Evolutionary conservation across 2,329 filamentous ascomycete genomes (phyloP), one percentile per base, ranked within the genome.

Genomic region (Rhinocladiella mackenziei): DNA sequence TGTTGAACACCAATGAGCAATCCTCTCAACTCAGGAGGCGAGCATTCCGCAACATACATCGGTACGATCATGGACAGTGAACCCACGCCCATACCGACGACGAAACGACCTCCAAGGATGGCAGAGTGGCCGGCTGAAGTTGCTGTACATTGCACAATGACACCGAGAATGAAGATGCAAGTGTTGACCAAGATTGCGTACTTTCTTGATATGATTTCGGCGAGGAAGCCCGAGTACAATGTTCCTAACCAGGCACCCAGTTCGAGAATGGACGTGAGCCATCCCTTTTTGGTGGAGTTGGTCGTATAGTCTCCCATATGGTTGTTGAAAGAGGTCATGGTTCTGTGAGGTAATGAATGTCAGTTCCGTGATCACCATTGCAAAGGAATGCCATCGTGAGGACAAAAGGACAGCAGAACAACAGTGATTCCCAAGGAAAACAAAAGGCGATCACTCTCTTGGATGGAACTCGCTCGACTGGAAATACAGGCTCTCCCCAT

Each of bases 81-180:
- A 40, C 68, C 67, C 5, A 70, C 65, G 34, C 65, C 66, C 41
- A 70, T 49, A 58, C 68, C 67, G 23, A 36, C 67, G 7, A 69
- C 58, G 26, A 70, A 63, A 14, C 67, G 65, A 25, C 67, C 68
- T 6, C 54, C 66, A 8, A 65, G 61, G 25, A 70, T 58, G 20
- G 48, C 64, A 14, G 58, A 57, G 6, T 56, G 51, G 22, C 59
- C 62, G 5, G 50, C 39, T 0, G 64, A 61, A 33, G 58, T 61
- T 2, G 64, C 64, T 38, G 77, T 81, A 1, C 76, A 73, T 62
- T 66, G 63, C 10, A 67, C 59, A 43, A 66, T 61, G 3, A 66
- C 63, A 39, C 65, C 65, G 8, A 65, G 30, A 7, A 59, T 60
- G 49, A 68, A 67, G 5, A 66, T 53, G 2, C 57, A 50, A n/a